These are phyloP conservation scores for Gardenia jasminoides DNA, from an alignment of 257 asterid genomes.

Conservation along the genomic window DNA sequence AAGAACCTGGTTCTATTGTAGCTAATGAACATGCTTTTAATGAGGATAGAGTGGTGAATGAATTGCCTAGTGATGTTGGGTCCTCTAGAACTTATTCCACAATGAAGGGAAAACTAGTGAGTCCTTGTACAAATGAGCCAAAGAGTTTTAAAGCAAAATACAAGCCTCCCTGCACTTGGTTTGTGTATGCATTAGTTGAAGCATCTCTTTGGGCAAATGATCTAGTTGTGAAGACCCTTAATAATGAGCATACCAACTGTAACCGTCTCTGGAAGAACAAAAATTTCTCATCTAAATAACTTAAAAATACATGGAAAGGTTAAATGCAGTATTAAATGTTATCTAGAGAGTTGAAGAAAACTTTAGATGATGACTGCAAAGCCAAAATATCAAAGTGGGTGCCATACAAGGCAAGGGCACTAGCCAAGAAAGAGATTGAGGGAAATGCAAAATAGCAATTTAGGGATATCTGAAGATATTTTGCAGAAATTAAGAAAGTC, in stretches of 20 bases:
- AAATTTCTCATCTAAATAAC: not conserved
- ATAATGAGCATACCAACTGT: not conserved
- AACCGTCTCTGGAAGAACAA: not conserved
- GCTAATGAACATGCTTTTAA: too few species aligned
- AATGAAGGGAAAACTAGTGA: not conserved
- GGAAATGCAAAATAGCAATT: not conserved
- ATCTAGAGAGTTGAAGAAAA: not conserved
- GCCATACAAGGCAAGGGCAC: not conserved
- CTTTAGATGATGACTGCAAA: not conserved
- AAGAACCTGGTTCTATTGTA: too few species aligned
- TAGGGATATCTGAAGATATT: not conserved
- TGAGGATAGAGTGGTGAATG: too few species aligned
- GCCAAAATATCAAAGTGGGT: not conserved
- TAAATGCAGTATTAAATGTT: not conserved
- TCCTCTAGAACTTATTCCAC: too few species aligned
- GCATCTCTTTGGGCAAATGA: too few species aligned
- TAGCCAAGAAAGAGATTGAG: not conserved
- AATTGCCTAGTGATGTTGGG: too few species aligned
- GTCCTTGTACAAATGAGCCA: not conserved
- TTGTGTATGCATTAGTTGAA: too few species aligned
- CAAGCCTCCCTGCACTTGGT: not conserved
- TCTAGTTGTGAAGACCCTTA: not conserved
- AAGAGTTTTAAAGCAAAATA: not conserved
- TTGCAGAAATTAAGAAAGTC: not conserved
- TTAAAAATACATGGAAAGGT: not conserved